Base-by-base conservation (phyloP, 441 rosid genomes). In the Pelargonium citronellum region DNA sequence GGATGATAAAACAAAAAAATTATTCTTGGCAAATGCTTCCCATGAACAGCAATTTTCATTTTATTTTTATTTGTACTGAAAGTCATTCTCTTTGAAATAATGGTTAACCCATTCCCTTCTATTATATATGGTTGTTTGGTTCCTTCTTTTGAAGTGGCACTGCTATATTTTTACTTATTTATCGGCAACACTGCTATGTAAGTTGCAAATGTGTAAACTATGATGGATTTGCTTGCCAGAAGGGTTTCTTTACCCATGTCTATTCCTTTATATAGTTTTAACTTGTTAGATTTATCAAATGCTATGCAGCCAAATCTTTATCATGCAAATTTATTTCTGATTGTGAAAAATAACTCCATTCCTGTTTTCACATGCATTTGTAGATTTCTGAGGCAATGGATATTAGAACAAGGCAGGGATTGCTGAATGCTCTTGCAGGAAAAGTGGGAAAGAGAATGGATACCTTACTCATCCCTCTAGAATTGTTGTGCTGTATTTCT, bases 381-480 rank as follows among this genome's bases (percentile, higher is more conserved):
- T 80, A 95, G 99, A 85, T 95, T 79, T 88, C 98, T 43, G 98
- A 95, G 85, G 90, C 85, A 75, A 91, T 95, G 98, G 99, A 95
- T 82, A 85, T 89, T 74, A 84, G 99, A 76, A 92, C 98, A 69
- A 85, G 99, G 77, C 89, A 91, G 74, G 99, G 98, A 66, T 81
- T 95, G 80, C 96, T 95, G 63, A 90, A 87, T 84, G 93, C 97
- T 67, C 87, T 92, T 67, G 78, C 86, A 24, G 97, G 98, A 70
- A 95, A 95, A 87, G 83, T 77, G 71, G 99, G 99, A 44, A 95
- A 95, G 82, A 83, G 98, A 86, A 91, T 95, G 97, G 96, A 92
- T 74, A 81, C 95, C 66, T 78, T 95, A 63, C 74, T 95, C 74
- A 79, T 95, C 73, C 99, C 99, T 65, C 79, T 95, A 84, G 98